These are phyloP conservation scores for Porcisia hertigi DNA, from an alignment of 208 protist species.

Conservation along the genomic window DNA sequence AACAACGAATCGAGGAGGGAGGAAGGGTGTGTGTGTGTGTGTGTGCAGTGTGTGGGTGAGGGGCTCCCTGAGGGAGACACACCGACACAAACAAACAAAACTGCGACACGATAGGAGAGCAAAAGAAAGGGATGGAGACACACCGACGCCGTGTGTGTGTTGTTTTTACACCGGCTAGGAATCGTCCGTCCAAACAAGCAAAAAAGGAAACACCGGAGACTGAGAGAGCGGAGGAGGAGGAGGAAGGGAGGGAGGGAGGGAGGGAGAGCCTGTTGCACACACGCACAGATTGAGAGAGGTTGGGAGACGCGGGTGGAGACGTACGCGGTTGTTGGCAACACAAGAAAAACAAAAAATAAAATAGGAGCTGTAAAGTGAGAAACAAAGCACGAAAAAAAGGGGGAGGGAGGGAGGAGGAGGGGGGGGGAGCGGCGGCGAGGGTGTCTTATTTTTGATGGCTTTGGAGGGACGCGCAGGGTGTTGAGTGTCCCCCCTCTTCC, in stretches of 20 bases:
- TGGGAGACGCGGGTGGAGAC: neutral
- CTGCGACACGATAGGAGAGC: too few species aligned
- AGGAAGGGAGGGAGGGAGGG: neutral
- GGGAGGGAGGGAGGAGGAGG: neutral
- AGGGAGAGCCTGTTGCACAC: neutral
- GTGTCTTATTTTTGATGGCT: neutral
- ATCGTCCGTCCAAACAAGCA: neutral
- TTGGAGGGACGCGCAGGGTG: too few species aligned
- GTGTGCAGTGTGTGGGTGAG: too few species aligned
- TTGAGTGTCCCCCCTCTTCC: neutral
- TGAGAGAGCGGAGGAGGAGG: neutral
- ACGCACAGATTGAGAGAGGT: neutral
- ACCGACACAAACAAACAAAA: too few species aligned
- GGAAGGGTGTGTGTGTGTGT: neutral
- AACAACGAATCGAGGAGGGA: neutral
- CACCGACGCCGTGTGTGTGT: neutral
- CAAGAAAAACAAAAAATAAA: neutral
- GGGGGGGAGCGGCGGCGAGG: neutral
- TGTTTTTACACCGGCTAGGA: neutral
- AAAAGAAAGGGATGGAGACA: too few species aligned
- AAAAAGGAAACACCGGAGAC: neutral
- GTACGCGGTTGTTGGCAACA: neutral
- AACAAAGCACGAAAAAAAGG: neutral
- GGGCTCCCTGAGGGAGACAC: too few species aligned
- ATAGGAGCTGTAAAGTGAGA: neutral